A percentile compares a stretch with the other conserved stretches of the same genome.
These are phyloP conservation scores for Coemansia sp. DNA, from an alignment of 192 early-diverging fungal species.

Conservation along the genomic window DNA sequence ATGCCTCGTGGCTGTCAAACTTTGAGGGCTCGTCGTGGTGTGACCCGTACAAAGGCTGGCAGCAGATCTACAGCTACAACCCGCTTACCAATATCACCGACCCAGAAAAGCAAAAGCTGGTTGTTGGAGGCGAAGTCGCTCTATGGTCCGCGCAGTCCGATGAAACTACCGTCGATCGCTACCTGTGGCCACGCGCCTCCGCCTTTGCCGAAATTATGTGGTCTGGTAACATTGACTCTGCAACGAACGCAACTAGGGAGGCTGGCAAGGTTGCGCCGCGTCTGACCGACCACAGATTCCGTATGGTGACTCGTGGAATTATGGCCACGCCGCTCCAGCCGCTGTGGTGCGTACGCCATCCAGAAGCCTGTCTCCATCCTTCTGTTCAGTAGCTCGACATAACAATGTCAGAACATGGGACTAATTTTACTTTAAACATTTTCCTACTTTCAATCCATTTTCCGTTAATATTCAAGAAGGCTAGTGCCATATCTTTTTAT, in stretches of 20 bases:
- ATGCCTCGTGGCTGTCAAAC: slow-evolving; percentile 71
- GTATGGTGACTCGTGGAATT: slow-evolving; percentile 66
- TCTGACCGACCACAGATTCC: slow-evolving; percentile 69
- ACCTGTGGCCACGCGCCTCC: slow-evolving; percentile 68
- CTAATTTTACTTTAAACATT: not conserved
- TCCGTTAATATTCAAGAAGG: too few relatives aligned
- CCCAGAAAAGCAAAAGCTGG: slow-evolving; percentile 56
- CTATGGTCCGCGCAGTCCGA: slow-evolving; percentile 72
- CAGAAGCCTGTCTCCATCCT: slow-evolving; percentile 42
- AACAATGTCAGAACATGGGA: not conserved
- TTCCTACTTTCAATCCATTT: not conserved
- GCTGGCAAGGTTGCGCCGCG: slow-evolving; percentile 61
- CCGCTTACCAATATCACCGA: slow-evolving; percentile 59
- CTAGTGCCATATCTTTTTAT: not conserved
- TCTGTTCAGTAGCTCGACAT: not conserved
- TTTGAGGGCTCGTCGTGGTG: slow-evolving; percentile 70
- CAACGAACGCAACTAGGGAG: slow-evolving; percentile 53
- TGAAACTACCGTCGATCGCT: slow-evolving; percentile 57
- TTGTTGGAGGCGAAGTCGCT: slow-evolving; percentile 67
- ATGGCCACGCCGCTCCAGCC: slow-evolving; percentile 68
- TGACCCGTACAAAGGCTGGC: slow-evolving; percentile 69
- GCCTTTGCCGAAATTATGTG: slow-evolving; percentile 71
- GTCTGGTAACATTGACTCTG: slow-evolving; percentile 63
- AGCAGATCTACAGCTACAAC: slow-evolving; percentile 67
- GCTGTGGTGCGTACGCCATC: slow-evolving; percentile 65